Conservation (phyloP, 345 rosid genomes). For the Adansonia digitata region DNA sequence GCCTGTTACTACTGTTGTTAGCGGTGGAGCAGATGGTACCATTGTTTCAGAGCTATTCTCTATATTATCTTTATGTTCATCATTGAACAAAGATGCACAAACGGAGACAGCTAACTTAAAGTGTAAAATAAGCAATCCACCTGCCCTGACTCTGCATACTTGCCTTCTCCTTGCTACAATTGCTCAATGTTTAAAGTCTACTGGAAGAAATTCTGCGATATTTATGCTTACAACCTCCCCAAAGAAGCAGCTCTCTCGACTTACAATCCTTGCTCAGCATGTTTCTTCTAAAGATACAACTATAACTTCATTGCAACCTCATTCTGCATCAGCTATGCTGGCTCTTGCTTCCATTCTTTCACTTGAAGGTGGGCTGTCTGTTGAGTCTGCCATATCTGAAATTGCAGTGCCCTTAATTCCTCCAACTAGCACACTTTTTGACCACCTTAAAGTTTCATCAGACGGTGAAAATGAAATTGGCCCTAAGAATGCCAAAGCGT, state of each 20-base stretch:
- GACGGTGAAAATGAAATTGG: conserved; percentile 35
- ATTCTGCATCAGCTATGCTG: conserved; percentile 86
- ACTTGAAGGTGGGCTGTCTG: conserved; percentile 76
- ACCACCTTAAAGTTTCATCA: conserved; percentile 54
- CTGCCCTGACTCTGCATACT: conserved; percentile 50
- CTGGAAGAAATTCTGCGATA: conserved; percentile 78
- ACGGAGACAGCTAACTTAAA: conserved; percentile 45
- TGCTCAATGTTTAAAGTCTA: conserved; percentile 81
- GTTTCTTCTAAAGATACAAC: conserved; percentile 62
- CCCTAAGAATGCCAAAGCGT: conserved; percentile 21
- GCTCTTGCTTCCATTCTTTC: conserved; percentile 88
- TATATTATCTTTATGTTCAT: conserved; percentile 51
- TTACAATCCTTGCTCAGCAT: conserved; percentile 65
- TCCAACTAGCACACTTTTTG: conserved; percentile 69
- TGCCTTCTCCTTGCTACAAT: conserved; percentile 67
- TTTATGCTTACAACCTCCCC: conserved; percentile 86
- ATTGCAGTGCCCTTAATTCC: conserved; percentile 87
- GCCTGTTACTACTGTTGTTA: conserved; percentile 70
- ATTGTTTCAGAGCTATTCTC: conserved; percentile 77
- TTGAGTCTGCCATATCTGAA: conserved; percentile 68
- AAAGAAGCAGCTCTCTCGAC: conserved; percentile 77
- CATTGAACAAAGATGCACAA: conserved; percentile 52
- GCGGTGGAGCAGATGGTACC: conserved; percentile 97
- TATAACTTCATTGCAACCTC: conserved; percentile 51
- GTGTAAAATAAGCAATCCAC: conserved; percentile 53